A percentile compares a stretch with the other conserved stretches of the same genome.
phyloP scores from a whole-genome alignment of 2,329 filamentous ascomycete species.

The Colletotrichum simmondsii region DNA sequence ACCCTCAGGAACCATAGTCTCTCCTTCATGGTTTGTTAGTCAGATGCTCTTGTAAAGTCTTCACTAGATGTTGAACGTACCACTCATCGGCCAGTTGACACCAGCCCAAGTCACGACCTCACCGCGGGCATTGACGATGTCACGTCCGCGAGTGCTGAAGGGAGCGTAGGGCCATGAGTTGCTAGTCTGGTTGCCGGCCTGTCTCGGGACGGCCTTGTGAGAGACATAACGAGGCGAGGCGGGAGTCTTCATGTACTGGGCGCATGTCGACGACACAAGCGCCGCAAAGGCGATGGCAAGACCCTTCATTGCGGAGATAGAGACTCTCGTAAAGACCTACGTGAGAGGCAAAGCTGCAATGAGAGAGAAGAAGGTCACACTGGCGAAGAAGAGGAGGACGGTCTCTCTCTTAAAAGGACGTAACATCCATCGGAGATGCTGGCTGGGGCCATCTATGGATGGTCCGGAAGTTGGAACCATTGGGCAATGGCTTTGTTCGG shows the following conservation, averaged over 20 bases:
- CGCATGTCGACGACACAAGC: slow-evolving; percentile 25
- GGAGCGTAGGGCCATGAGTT: slow-evolving; percentile 46
- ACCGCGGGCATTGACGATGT: slow-evolving; percentile 49
- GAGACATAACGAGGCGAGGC: slow-evolving; percentile 9
- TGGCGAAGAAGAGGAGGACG: not conserved
- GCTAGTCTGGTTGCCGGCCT: slow-evolving; percentile 23
- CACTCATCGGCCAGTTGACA: slow-evolving; percentile 64
- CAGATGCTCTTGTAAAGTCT: slow-evolving; percentile 63
- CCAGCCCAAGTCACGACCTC: slow-evolving; percentile 55
- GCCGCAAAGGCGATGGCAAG: slow-evolving; percentile 17
- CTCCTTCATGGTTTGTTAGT: slow-evolving; percentile 64
- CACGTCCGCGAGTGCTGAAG: slow-evolving; percentile 49
- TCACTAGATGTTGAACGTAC: slow-evolving; percentile 59
- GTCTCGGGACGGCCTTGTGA: not conserved
- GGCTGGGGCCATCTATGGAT: not conserved
- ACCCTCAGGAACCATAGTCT: slow-evolving; percentile 68
- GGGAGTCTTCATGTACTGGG: slow-evolving; percentile 24
- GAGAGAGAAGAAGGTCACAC: not conserved
- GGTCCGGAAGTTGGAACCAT: not conserved
- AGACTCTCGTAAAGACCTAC: slow-evolving; percentile 5
- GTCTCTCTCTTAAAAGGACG: slow-evolving; percentile 7
- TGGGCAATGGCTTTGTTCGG: slow-evolving; percentile 13
- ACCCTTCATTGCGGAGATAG: slow-evolving; percentile 19
- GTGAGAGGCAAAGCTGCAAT: slow-evolving; percentile 4
- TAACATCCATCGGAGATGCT: not conserved